A percentile compares a stretch with the other conserved stretches of the same genome.
Evolutionary conservation across 441 rosid species (phyloP).

Genomic region (California macrophylla): DNA sequence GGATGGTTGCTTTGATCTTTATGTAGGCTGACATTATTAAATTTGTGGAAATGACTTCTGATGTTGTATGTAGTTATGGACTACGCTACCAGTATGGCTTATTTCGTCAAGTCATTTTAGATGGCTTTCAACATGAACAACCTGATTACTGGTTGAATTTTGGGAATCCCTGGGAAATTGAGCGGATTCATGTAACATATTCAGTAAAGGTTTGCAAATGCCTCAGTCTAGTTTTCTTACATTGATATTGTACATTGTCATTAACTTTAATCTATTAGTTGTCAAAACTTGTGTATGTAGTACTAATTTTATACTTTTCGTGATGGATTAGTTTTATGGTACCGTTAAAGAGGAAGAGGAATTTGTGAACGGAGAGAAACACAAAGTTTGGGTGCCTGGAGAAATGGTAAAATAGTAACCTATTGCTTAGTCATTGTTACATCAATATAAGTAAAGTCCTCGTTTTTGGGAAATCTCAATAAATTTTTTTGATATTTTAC

Average conservation of each 20-base stretch:
- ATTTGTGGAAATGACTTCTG: slow-evolving; percentile 3
- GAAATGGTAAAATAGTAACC: slow-evolving; percentile 29
- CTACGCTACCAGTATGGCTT: slow-evolving; percentile 49
- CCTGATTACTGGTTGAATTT: slow-evolving; percentile 52
- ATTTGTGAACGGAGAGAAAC: slow-evolving; percentile 27
- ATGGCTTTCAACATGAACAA: slow-evolving; percentile 46
- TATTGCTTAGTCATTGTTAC: background rate
- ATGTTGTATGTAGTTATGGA: slow-evolving; percentile 38
- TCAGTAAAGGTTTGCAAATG: slow-evolving; percentile 40
- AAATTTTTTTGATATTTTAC: background rate
- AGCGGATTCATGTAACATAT: slow-evolving; percentile 42
- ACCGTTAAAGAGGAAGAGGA: slow-evolving; percentile 33
- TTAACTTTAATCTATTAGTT: slow-evolving; percentile 4
- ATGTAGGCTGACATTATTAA: background rate
- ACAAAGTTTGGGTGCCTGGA: slow-evolving; percentile 41
- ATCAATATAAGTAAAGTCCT: background rate
- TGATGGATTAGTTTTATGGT: slow-evolving; percentile 41
- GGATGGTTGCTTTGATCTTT: slow-evolving; percentile 4
- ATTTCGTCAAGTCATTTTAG: slow-evolving; percentile 46
- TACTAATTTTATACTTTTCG: slow-evolving; percentile 9
- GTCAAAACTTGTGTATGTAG: slow-evolving; percentile 5
- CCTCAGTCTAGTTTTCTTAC: slow-evolving; percentile 13
- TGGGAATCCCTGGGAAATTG: slow-evolving; percentile 64
- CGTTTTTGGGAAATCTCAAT: background rate
- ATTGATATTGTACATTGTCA: background rate